Conservation (phyloP, 768 basidiomycete species). For the Psilocybe cubensis region DNA sequence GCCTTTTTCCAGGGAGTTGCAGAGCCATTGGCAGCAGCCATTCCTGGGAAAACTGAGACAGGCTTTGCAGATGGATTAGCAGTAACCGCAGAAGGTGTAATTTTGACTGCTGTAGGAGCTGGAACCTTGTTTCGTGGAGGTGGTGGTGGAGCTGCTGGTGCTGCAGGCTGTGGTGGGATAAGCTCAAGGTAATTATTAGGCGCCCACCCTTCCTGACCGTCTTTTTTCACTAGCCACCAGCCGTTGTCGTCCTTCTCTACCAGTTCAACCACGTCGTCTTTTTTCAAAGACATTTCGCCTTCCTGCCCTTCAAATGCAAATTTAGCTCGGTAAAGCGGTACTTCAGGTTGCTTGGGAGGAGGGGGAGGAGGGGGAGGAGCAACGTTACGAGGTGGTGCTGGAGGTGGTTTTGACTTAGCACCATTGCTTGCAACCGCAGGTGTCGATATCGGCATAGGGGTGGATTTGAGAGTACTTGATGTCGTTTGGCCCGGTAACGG, state of each 20-base stretch:
- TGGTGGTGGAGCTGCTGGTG: slow-evolving; percentile 70
- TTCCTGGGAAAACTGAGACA: slow-evolving; percentile 81
- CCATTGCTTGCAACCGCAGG: slow-evolving; percentile 26
- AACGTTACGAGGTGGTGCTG: slow-evolving; percentile 39
- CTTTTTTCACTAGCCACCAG: slow-evolving; percentile 96
- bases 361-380: slow-evolving; percentile 58
- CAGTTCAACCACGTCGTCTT: slow-evolving; percentile 92
- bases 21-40: slow-evolving; percentile 69
- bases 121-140: slow-evolving; percentile 57
- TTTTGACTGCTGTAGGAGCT: slow-evolving; percentile 39
- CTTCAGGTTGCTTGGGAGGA: slow-evolving; percentile 63
- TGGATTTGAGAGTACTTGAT: slow-evolving; percentile 37
- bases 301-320: slow-evolving; percentile 93
- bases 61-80: slow-evolving; percentile 76
- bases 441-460: slow-evolving; percentile 34
- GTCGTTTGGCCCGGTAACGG: slow-evolving; percentile 65
- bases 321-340: slow-evolving; percentile 82
- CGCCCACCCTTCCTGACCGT: slow-evolving; percentile 87
- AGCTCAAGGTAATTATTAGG: slow-evolving; percentile 93
- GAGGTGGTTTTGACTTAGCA: slow-evolving; percentile 24
- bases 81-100: slow-evolving; percentile 41
- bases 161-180: slow-evolving; percentile 66
- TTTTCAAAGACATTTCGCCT: slow-evolving; percentile 87
- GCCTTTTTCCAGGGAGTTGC: slow-evolving; percentile 77
- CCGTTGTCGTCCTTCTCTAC: slow-evolving; percentile 94